Base-by-base conservation (phyloP, 2,329 filamentous ascomycete genomes). In the Chalara sp. region DNA sequence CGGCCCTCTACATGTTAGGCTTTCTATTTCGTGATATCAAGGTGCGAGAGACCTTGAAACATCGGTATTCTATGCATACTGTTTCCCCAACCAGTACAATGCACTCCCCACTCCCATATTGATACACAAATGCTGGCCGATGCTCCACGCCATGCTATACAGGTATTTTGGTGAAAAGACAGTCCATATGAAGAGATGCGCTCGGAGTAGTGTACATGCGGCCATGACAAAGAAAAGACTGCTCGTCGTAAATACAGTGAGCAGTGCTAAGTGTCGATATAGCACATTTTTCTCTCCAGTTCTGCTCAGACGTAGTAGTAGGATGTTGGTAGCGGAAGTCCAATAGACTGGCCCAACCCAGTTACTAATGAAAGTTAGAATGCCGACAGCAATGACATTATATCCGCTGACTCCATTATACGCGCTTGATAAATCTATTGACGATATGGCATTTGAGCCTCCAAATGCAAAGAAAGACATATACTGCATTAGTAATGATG, bases 141-240 rank as follows among this genome's bases (percentile, higher is more conserved):
- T 64, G 55, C 80, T 83, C 95, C 93, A 99, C 11, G 86, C 89
- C 75, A 93, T 86, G 56, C 83, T 87, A 67, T 95, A 99, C 58
- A 99, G 71, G 67, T 91, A 97, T 68, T 97, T 99, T 0, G 93
- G 93, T 57, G 89, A 95, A 68, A 99, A 99, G 8, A 99, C 93
- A 1, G 92, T 97, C 93, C 93, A 99, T 55, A 99, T 91, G 66
- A 99, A 99, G 52, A 99, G 68, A 74, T 99, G 93, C 32, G 88
- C 89, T 58, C 92, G 76, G 64, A 99, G 68, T 6, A 80, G 75
- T 45, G 87, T 90, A 67, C 93, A 99, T 12, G 92, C 90, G 11
- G 78, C 81, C 92, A 97, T 97, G 29, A 96, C 85, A 44, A 82
- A 85, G 3, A 81, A 69, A 48, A 88, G 69, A 56, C 81, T 82